A percentile compares a stretch with the other conserved stretches of the same genome.
Evolutionary conservation across 2,329 filamentous ascomycete genomes (phyloP).

Genomic region (Pseudogymnoascus sp.): DNA sequence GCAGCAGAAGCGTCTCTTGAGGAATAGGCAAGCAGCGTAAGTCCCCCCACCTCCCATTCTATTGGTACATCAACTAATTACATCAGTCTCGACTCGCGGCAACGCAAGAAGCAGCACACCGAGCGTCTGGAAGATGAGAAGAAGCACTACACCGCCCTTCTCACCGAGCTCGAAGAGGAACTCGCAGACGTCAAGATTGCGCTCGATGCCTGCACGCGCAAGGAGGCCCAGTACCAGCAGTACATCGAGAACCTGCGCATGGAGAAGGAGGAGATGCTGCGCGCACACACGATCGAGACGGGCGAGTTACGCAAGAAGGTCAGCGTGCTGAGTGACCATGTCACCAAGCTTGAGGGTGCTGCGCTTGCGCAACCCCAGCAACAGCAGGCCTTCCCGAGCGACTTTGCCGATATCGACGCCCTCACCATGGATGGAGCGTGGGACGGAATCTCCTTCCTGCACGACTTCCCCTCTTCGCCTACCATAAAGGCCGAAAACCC

Average conservation of each 20-base stretch:
- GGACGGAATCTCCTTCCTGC: slow-evolving; percentile 74
- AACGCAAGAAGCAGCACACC: slow-evolving; percentile 97
- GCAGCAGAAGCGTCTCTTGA: slow-evolving; percentile 89
- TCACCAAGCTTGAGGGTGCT: slow-evolving; percentile 61
- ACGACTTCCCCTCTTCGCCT: slow-evolving; percentile 58
- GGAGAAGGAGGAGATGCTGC: slow-evolving; percentile 89
- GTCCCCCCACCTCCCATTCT: slow-evolving; percentile 33
- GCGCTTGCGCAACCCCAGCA: slow-evolving; percentile 44
- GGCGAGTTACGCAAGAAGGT: slow-evolving; percentile 90
- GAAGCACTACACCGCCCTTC: slow-evolving; percentile 74
- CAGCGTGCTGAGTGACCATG: slow-evolving; percentile 66
- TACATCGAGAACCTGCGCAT: slow-evolving; percentile 69
- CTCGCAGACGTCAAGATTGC: slow-evolving; percentile 60
- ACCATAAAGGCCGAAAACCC: slow-evolving; percentile 54
- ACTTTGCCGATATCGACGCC: slow-evolving; percentile 75
- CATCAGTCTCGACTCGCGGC: slow-evolving; percentile 79
- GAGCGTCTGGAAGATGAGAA: slow-evolving; percentile 96
- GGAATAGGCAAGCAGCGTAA: slow-evolving; percentile 96
- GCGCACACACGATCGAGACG: slow-evolving; percentile 80
- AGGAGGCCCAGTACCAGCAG: slow-evolving; percentile 66
- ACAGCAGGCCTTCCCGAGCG: slow-evolving; percentile 57
- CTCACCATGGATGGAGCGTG: slow-evolving; percentile 74
- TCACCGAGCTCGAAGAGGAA: slow-evolving; percentile 72
- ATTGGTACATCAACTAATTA: slow-evolving; percentile 20
- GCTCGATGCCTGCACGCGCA: slow-evolving; percentile 61